These are phyloP conservation scores for Coemansia sp. DNA, from an alignment of 192 early-diverging fungal species.

Conservation along the genomic window DNA sequence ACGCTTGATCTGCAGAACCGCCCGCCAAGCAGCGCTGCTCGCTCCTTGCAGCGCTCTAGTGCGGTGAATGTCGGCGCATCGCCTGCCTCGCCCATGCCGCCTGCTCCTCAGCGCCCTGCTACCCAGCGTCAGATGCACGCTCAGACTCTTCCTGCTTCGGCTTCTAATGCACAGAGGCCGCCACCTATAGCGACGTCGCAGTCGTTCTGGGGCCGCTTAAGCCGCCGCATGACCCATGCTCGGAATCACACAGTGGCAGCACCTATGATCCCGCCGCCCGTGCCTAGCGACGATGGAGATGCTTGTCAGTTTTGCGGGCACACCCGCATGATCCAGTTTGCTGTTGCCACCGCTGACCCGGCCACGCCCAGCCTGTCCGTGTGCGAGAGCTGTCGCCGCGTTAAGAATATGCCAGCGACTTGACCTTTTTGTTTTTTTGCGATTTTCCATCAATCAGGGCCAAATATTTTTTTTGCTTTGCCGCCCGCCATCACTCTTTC, in stretches of 20 bases:
- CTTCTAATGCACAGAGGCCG: background rate
- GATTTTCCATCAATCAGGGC: background rate
- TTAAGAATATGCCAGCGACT: slow-evolving; percentile 26
- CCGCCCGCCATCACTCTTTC: background rate
- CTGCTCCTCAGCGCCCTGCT: background rate
- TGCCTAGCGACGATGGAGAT: background rate
- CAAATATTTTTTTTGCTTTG: background rate
- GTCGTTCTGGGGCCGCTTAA: slow-evolving; percentile 42
- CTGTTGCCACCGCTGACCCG: slow-evolving; percentile 16
- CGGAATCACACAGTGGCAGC: slow-evolving; percentile 4
- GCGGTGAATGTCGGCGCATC: slow-evolving; percentile 7
- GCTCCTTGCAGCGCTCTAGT: background rate
- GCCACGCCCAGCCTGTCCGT: slow-evolving; percentile 24
- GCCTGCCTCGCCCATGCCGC: background rate
- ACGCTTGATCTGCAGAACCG: background rate
- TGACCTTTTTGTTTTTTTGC: background rate
- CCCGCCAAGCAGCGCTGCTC: background rate
- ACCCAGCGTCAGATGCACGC: slow-evolving; percentile 1
- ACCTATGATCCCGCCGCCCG: background rate
- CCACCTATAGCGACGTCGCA: background rate
- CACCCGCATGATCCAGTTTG: slow-evolving; percentile 35
- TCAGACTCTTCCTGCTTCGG: background rate
- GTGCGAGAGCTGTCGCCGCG: slow-evolving; percentile 42
- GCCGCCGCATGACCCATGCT: slow-evolving; percentile 29
- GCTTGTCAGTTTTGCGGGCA: slow-evolving; percentile 40